Evolutionary conservation across 441 rosid species (phyloP).

Genomic region (Aleurites moluccanus): DNA sequence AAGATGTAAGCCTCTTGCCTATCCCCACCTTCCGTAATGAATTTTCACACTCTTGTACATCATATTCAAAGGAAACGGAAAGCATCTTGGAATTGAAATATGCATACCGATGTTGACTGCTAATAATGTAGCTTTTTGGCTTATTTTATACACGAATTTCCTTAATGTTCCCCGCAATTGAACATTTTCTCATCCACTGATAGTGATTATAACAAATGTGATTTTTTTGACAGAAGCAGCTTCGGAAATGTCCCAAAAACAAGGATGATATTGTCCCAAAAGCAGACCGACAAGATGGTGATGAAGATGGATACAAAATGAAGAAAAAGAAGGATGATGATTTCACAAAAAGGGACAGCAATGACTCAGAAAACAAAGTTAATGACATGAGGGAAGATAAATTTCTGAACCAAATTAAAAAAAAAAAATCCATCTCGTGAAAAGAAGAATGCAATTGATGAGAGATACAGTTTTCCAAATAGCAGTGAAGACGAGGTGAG

Average conservation of each 20-base stretch:
- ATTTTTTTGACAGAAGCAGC: slow-evolving; percentile 27
- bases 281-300: not conserved
- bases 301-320: slow-evolving; percentile 13
- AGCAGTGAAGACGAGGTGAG: slow-evolving; percentile 45
- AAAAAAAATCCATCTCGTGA: slow-evolving; percentile 24
- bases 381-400: slow-evolving; percentile 9
- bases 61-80: not conserved
- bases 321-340: slow-evolving; percentile 22
- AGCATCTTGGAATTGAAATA: no score
- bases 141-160: not conserved
- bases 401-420: slow-evolving; percentile 17
- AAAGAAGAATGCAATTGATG: slow-evolving; percentile 27
- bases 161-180: not conserved
- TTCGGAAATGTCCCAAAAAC: slow-evolving; percentile 2
- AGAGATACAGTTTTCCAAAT: slow-evolving; percentile 28
- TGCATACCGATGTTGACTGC: no score
- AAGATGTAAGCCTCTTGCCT: slow-evolving; percentile 35
- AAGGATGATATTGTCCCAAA: not conserved
- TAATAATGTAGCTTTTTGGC: no score
- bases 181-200: not conserved
- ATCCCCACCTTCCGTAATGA: not conserved
- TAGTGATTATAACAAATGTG: not conserved
- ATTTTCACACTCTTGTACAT: not conserved
- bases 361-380: slow-evolving; percentile 11
- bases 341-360: slow-evolving; percentile 22